Evolutionary conservation across 495 filamentous ascomycete species (phyloP).

Genomic region (Ascodesmis nigricans): DNA sequence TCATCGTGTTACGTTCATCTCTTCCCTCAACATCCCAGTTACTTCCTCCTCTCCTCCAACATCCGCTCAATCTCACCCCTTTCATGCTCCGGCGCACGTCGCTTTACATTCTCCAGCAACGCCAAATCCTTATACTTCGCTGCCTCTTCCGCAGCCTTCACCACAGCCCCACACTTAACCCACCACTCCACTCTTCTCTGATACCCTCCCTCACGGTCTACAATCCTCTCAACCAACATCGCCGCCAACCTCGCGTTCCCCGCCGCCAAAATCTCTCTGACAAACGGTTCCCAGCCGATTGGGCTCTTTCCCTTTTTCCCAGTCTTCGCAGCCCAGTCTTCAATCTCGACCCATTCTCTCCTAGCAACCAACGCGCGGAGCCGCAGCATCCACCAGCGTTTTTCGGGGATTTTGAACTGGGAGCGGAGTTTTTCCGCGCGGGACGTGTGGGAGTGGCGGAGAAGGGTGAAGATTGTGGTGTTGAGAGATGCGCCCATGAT

Average conservation of each 20-base stretch:
- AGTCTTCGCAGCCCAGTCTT: too few species aligned
- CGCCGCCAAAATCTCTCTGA: conserved; percentile 65
- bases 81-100: conserved; percentile 10
- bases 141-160: conserved; percentile 83
- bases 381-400: conserved; percentile 73
- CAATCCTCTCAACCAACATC: conserved; percentile 73
- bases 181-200: conserved; percentile 71
- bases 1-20: too few species aligned
- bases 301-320: conserved; percentile 50
- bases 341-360: conserved; percentile 77
- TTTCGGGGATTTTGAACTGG: conserved; percentile 84
- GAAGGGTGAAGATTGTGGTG: conserved; percentile 69
- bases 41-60: conserved; percentile 13
- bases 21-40: too few species aligned
- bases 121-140: conserved; percentile 57
- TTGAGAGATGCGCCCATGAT: conserved; percentile 72
- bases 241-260: conserved; percentile 77
- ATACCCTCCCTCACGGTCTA: conserved; percentile 23
- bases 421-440: conserved; percentile 64
- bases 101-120: conserved; percentile 21
- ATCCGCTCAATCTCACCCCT: conserved; percentile 18
- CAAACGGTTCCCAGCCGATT: conserved; percentile 98
- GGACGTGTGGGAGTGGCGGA: conserved; percentile 50
- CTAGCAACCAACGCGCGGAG: conserved; percentile 72
- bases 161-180: conserved; percentile 78